Percentiles rank a stretch among this genome's conserved stretches.
These are phyloP conservation scores for Solanum boliviense DNA, from an alignment of 257 asterid species.

Conservation along the genomic window DNA sequence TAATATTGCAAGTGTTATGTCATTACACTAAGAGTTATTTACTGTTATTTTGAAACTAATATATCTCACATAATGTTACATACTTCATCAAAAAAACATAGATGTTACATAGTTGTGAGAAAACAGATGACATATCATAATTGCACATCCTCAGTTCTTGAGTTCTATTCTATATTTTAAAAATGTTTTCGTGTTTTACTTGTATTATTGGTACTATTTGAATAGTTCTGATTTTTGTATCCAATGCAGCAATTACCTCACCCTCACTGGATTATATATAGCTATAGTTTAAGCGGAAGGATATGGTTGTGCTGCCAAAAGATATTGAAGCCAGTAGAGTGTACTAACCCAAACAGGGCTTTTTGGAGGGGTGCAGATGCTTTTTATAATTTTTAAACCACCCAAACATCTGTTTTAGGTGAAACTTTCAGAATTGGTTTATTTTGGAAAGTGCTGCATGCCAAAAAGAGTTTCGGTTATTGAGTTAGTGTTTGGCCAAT, in stretches of 20 bases:
- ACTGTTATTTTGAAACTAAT: not conserved
- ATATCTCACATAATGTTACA: not conserved
- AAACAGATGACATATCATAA: not conserved
- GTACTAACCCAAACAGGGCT: not conserved
- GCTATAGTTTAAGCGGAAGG: not conserved
- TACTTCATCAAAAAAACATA: not conserved
- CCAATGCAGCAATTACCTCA: not conserved
- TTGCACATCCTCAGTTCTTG: not conserved
- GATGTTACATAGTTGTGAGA: not conserved
- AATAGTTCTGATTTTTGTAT: not conserved
- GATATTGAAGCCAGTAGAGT: not conserved
- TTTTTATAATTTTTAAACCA: not conserved
- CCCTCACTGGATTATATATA: not conserved
- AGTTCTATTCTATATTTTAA: not conserved
- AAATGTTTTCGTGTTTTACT: not conserved
- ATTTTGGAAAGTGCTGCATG: not conserved
- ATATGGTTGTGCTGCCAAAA: not conserved
- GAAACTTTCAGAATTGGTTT: not conserved
- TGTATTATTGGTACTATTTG: not conserved
- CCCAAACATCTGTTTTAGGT: not conserved
- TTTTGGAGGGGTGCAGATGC: not conserved
- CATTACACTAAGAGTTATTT: not conserved
- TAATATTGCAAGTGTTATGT: not conserved
- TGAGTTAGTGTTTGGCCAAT: not conserved
- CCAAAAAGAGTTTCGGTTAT: not conserved